A percentile compares a stretch with the other conserved stretches of the same genome.
Evolutionary conservation across 2,329 filamentous ascomycete species (phyloP).

Genomic region (Ophiostoma sp.): DNA sequence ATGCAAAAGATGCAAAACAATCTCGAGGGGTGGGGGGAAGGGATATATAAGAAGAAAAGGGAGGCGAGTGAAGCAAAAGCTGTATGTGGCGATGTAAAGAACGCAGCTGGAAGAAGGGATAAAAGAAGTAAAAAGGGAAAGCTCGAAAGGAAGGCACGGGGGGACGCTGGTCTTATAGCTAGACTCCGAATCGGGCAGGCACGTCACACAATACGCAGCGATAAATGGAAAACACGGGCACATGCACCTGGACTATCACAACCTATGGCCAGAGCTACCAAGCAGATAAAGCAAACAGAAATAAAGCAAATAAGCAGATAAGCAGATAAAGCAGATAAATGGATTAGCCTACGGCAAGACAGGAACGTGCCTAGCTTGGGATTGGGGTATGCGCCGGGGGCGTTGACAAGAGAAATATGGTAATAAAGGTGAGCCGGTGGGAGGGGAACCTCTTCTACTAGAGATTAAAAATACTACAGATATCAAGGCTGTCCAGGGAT

Average conservation of each 20-base stretch:
- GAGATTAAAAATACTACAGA: background rate
- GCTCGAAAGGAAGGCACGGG: conserved; percentile 21
- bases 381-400: conserved; percentile 10
- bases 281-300: too few species aligned
- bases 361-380: conserved; percentile 18
- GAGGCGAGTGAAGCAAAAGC: background rate
- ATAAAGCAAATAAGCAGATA: background rate
- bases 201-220: conserved; percentile 5
- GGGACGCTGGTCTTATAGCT: background rate
- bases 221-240: background rate
- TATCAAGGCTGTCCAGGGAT: background rate
- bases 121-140: conserved; percentile 16
- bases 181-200: background rate
- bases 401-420: conserved; percentile 19
- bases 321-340: background rate
- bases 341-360: conserved; percentile 4
- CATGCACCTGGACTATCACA: background rate
- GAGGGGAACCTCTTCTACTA: background rate
- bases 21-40: background rate
- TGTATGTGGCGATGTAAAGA: conserved; percentile 1
- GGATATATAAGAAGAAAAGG: background rate
- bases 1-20: background rate
- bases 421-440: conserved; percentile 11
- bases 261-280: background rate
- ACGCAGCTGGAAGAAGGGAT: conserved; percentile 13